These are phyloP conservation scores for Cucurbitaria berberidis DNA, from an alignment of 2,329 filamentous ascomycete species.

Conservation along the genomic window DNA sequence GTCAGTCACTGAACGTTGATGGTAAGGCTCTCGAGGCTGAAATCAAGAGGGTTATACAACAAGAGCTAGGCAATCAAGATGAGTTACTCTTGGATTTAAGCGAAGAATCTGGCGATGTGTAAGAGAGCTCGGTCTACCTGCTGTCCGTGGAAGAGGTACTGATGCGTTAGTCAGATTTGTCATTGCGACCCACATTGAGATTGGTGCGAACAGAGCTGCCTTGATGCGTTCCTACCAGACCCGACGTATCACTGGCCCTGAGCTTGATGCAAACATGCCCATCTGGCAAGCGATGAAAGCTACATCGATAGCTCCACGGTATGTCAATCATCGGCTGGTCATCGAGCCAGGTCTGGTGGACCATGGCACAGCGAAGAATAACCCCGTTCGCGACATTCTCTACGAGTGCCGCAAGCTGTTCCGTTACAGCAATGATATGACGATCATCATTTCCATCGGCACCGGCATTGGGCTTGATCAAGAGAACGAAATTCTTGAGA, in stretches of 20 bases:
- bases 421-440: conserved; percentile 39
- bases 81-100: conserved; percentile 33
- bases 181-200: conserved; percentile 36
- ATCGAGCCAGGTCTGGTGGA: conserved; percentile 41
- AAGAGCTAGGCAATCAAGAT: conserved; percentile 24
- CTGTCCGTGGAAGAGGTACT: conserved; percentile 2
- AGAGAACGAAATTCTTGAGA: conserved; percentile 27
- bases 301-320: conserved; percentile 32
- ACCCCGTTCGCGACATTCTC: conserved; percentile 38
- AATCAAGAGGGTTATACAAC: conserved; percentile 27
- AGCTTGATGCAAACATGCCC: conserved; percentile 33
- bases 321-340: conserved; percentile 26
- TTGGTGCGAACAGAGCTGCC: conserved; percentile 36
- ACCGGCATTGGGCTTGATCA: conserved; percentile 30
- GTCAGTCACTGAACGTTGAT: conserved; percentile 9
- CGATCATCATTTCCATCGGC: conserved; percentile 41
- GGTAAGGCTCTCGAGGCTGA: conserved; percentile 25
- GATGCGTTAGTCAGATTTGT: conserved; percentile 28
- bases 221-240: conserved; percentile 41
- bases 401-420: conserved; percentile 42
- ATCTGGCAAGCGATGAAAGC: conserved; percentile 37
- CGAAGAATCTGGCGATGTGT: conserved; percentile 38
- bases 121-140: conserved; percentile 9
- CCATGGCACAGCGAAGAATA: conserved; percentile 41
- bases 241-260: conserved; percentile 38